These are phyloP conservation scores for Delonix regia DNA, from an alignment of 306 rosid species.

Conservation along the genomic window DNA sequence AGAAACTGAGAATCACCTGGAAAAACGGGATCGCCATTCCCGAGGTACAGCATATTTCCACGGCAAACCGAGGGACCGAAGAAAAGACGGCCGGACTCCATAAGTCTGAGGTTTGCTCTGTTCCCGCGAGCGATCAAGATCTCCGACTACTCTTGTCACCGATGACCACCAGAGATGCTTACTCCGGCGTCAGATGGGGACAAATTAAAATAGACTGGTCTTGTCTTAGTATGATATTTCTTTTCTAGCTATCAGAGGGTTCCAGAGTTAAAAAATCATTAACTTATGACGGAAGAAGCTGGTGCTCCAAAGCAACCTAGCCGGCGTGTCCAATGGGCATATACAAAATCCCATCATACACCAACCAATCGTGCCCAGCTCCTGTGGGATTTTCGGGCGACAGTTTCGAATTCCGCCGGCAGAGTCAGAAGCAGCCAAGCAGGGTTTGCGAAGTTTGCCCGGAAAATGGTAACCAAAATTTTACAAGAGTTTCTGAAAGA, in stretches of 20 bases:
- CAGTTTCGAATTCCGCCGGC: conserved; percentile 34
- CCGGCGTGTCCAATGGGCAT: conserved; percentile 84
- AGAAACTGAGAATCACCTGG: conserved; percentile 53
- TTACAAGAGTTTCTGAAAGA: background rate
- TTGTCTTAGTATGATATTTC: background rate
- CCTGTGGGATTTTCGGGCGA: conserved; percentile 25
- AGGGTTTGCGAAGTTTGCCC: background rate
- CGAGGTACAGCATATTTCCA: conserved; percentile 82
- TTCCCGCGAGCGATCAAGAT: background rate
- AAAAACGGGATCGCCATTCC: conserved; percentile 63
- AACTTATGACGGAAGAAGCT: conserved; percentile 99
- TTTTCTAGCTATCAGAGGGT: background rate
- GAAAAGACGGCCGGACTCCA: conserved; percentile 82
- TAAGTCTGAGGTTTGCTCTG: conserved; percentile 23
- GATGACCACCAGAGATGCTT: background rate
- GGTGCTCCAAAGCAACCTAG: conserved; percentile 96
- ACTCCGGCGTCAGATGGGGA: background rate
- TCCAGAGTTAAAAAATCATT: conserved; percentile 76
- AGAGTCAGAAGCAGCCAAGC: background rate
- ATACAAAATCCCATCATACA: conserved; percentile 93
- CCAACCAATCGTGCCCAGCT: conserved; percentile 53
- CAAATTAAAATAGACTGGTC: background rate
- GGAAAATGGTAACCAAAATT: background rate
- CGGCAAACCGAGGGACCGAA: conserved; percentile 61
- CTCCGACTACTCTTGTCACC: background rate